These are phyloP conservation scores for Tuber borchii DNA, from an alignment of 495 filamentous ascomycete species.

Conservation along the genomic window DNA sequence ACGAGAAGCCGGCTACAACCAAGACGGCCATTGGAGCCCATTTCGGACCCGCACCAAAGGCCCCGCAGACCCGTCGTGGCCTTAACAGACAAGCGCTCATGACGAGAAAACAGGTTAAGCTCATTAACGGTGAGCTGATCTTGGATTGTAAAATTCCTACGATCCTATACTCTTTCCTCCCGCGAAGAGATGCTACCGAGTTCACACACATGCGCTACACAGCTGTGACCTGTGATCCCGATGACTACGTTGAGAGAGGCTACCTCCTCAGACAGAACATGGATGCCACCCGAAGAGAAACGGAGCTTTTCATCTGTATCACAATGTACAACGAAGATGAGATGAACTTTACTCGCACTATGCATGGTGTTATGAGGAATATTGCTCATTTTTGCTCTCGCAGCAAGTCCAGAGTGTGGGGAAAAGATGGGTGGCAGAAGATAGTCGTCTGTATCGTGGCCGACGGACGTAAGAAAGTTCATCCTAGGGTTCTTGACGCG, in stretches of 20 bases:
- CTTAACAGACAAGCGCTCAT: constrained; percentile 79
- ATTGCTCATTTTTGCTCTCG: constrained; percentile 93
- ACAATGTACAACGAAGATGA: constrained; percentile 99
- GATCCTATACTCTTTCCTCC: constrained; percentile 90
- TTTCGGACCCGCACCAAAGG: constrained; percentile 81
- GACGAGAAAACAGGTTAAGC: constrained; percentile 84
- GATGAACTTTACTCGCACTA: constrained; percentile 89
- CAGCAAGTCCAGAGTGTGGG: constrained; percentile 89
- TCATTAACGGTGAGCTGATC: constrained; percentile 96
- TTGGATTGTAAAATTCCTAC: constrained; percentile 98
- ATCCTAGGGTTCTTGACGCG: constrained; percentile 90
- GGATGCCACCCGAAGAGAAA: constrained; percentile 75
- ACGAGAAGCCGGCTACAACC: constrained; percentile 46
- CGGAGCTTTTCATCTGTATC: constrained; percentile 95
- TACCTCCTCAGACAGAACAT: constrained; percentile 97
- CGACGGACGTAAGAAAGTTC: constrained; percentile 88
- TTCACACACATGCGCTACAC: constrained; percentile 99
- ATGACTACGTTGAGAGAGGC: constrained; percentile 79
- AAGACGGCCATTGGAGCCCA: constrained; percentile 49
- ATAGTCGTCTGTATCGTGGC: constrained; percentile 96
- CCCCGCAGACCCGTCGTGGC: constrained; percentile 73
- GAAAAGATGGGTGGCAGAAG: constrained; percentile 97
- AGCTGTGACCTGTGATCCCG: constrained; percentile 96
- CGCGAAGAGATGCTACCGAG: constrained; percentile 82
- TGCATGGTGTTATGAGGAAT: constrained; percentile 99